Evolutionary conservation across 2,329 filamentous ascomycete genomes (phyloP).

Genomic region (Helotiales sp.): DNA sequence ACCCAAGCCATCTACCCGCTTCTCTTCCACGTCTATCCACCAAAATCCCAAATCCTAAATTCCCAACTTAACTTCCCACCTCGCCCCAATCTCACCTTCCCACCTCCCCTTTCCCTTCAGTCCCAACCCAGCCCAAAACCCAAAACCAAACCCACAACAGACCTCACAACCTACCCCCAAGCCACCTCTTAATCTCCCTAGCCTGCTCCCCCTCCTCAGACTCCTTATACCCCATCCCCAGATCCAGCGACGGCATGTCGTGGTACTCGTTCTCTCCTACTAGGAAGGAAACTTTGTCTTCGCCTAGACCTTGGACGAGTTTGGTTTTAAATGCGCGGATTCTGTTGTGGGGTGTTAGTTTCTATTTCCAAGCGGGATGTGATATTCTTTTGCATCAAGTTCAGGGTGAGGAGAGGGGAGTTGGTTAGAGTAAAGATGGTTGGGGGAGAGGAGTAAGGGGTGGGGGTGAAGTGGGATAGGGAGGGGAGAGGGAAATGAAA

Average conservation of each 20-base stretch:
- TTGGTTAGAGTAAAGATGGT: not conserved
- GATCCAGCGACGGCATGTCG: slow-evolving; percentile 27
- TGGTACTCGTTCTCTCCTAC: slow-evolving; percentile 29
- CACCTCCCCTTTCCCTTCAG: no score
- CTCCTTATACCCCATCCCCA: slow-evolving; percentile 25
- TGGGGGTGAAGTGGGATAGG: not conserved
- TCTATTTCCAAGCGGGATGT: no score
- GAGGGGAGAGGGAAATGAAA: not conserved
- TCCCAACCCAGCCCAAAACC: no score
- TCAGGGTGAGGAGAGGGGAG: not conserved
- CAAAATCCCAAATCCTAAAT: no score
- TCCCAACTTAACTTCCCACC: no score
- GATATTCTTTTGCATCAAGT: slow-evolving; percentile 54
- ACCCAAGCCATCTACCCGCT: no score
- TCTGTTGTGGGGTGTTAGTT: no score
- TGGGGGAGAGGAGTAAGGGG: not conserved
- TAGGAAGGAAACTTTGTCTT: slow-evolving; percentile 18
- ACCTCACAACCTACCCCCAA: slow-evolving; percentile 26
- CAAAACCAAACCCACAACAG: no score
- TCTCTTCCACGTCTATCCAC: no score
- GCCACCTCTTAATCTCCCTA: slow-evolving; percentile 27
- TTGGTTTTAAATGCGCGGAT: slow-evolving; percentile 51
- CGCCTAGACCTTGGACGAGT: slow-evolving; percentile 34
- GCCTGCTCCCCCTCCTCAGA: slow-evolving; percentile 26
- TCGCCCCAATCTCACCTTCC: no score